Evolutionary conservation across 192 early-diverging fungal species (phyloP), one percentile per base, ranked within the genome.

Genomic region (Gryganskiella cystojenkinii): DNA sequence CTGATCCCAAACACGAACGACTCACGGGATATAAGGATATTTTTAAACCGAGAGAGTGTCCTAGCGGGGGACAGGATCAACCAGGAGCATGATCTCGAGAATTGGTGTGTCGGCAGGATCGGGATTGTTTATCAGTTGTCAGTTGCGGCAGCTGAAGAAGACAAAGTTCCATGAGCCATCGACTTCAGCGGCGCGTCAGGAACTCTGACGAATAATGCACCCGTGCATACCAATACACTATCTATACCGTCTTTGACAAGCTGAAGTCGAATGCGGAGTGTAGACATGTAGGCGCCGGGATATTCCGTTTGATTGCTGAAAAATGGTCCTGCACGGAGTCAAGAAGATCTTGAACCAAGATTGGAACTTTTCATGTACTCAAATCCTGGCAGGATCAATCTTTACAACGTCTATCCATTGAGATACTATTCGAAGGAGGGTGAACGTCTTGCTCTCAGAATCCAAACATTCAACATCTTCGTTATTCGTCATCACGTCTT

Each of bases 191-290:
- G 49, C 49, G 49, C 49, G 24, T 51, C 49, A 5, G 22, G 22
- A 24, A 20, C 49, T 51, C 22, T 51, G 11, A 51, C 49, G 22
- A 51, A 51, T 25, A n/a, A 24, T 24, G 49, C 49, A 51, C 22
- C 49, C 22, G 20, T 51, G 22, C 22, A 51, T 51, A 31, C 53
- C 53, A n/a, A 19, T n/a, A n/a, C n/a, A n/a, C n/a, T n/a, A n/a
- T n/a, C n/a, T n/a, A 56, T 33, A 56, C 55, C 55, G 34, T 56
- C 31, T 56, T 56, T 56, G 55, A 40, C 55, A 56, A 37, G 34
- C 30, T 56, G 55, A 56, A 37, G 55, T 56, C 55, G 34, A 56
- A 35, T 56, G 55, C 30, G 11, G 55, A n/a, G 17, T 56, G 28
- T 56, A 33, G 55, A 56, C 55, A 40, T 35, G 34, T 33, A 9